phyloP scores from a whole-genome alignment of 176 grass and related monocot genomes.

The Raddia distichophylla region DNA sequence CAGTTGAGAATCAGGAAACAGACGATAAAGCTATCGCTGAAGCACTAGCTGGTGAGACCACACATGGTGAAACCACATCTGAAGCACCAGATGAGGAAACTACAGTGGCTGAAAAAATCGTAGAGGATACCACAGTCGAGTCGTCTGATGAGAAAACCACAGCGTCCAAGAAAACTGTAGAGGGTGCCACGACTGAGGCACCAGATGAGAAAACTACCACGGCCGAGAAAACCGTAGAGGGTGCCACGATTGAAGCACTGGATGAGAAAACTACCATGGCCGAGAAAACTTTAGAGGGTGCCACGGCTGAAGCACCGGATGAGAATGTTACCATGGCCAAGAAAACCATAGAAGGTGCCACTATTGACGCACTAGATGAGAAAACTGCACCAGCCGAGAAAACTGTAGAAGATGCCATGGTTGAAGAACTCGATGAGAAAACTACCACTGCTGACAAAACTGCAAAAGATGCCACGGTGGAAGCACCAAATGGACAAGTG shows the following conservation, averaged over 20 bases:
- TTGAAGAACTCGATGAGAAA: neutral
- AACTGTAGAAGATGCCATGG: neutral
- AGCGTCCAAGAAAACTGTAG: neutral
- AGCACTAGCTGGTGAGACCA: slow-evolving; percentile 2
- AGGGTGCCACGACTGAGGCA: too few relatives aligned
- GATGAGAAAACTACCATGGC: neutral
- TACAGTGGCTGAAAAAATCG: neutral
- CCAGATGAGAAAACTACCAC: neutral
- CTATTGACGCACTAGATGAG: neutral
- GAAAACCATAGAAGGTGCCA: neutral
- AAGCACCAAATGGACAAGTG: slow-evolving; percentile 13
- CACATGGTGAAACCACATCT: neutral
- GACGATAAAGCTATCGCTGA: slow-evolving; percentile 16
- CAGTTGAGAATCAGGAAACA: slow-evolving; percentile 8
- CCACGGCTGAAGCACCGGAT: neutral
- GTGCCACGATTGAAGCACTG: neutral
- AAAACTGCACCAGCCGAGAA: neutral
- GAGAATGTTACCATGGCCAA: neutral
- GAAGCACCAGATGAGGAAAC: slow-evolving; percentile 1
- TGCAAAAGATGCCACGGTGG: neutral
- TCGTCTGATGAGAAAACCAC: neutral
- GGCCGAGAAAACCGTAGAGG: neutral
- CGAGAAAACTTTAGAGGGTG: neutral
- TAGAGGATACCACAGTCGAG: neutral
- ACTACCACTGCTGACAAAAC: neutral